Base-by-base conservation (phyloP, 2,329 filamentous ascomycete genomes). In the Phyllosticta ampelicida region DNA sequence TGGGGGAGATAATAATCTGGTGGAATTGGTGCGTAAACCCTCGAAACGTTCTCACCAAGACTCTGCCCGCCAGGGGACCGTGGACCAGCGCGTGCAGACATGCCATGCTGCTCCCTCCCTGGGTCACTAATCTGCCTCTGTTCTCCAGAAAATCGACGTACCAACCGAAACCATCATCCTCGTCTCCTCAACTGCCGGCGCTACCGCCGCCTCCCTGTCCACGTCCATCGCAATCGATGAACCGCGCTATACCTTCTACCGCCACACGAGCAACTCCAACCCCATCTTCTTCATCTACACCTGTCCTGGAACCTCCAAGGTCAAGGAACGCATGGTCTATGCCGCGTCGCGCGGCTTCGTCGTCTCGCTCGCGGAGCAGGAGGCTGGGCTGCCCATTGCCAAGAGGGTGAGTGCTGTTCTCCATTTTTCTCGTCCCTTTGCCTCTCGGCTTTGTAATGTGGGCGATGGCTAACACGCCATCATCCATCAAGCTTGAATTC, bases 271-370 rank as follows among this genome's bases (percentile, higher is more conserved):
- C 49, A 73, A 68, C 2, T 65, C 83, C 61, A 73, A 76, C 51
- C 82, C 85, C 2, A 75, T 92, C 53, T 77, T 92, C 5, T 94
- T 94, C 75, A 84, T 94, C 68, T 92, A 90, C 74, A 92, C 88
- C 5, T 90, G 87, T 70, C 89, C 89, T 0, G 75, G 81, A 0
- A 80, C 77, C 26, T 83, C 79, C 55, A 88, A 85, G 73, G 87
- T 94, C 75, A 91, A 89, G 75, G 86, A 87, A 73, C 80, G 88
- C 62, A 95, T 95, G 89, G 73, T 94, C 67, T 94, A 94, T 70
- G 87, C 89, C 21, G 81, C 80, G 56, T 80, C 78, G 60, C 77
- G 82, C 64, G 74, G 74, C 26, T 75, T 76, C 21, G 86, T 89
- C 2, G 75, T 90, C 28, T 73, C 76, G n/a, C 70, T 85, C 30